Evolutionary conservation across 228 moss, liverwort and hornwort species (phyloP).

Genomic region (Sphagnum fallax): DNA sequence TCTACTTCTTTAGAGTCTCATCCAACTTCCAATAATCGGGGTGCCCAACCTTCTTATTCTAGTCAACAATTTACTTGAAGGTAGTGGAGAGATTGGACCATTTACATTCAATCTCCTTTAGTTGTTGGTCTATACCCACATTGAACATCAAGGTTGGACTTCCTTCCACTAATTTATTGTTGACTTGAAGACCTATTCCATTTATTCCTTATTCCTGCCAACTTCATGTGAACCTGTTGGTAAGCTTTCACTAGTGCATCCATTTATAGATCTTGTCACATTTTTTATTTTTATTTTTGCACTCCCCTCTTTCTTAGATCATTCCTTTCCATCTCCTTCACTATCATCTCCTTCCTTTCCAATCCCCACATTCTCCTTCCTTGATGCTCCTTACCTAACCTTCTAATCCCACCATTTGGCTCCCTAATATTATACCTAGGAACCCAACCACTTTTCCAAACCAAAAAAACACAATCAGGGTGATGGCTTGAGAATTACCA

Average conservation of each 20-base stretch:
- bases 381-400: constrained; percentile 13
- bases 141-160: constrained; percentile 30
- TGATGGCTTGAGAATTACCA: constrained; percentile 1
- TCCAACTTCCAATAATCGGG: constrained; percentile 61
- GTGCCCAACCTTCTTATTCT: constrained; percentile 40
- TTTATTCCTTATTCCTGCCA: constrained; percentile 53
- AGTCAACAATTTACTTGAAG: constrained; percentile 64
- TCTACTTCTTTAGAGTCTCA: constrained; percentile 53
- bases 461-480: constrained; percentile 6
- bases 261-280: constrained; percentile 65
- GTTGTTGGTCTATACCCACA: constrained; percentile 43
- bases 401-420: constrained; percentile 8
- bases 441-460: constrained; percentile 13
- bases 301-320: constrained; percentile 32
- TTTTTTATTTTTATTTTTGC: constrained; percentile 45
- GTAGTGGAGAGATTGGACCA: constrained; percentile 63
- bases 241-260: constrained; percentile 55
- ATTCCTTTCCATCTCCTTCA: constrained; percentile 29
- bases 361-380: constrained; percentile 21
- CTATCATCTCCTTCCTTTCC: constrained; percentile 34
- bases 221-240: constrained; percentile 60
- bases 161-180: constrained; percentile 65
- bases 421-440: constrained; percentile 9
- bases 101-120: constrained; percentile 59
- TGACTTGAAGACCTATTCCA: constrained; percentile 65